These are phyloP conservation scores for Stagonosporopsis chrysanthemi DNA, from an alignment of 2,329 filamentous ascomycete species.

Conservation along the genomic window DNA sequence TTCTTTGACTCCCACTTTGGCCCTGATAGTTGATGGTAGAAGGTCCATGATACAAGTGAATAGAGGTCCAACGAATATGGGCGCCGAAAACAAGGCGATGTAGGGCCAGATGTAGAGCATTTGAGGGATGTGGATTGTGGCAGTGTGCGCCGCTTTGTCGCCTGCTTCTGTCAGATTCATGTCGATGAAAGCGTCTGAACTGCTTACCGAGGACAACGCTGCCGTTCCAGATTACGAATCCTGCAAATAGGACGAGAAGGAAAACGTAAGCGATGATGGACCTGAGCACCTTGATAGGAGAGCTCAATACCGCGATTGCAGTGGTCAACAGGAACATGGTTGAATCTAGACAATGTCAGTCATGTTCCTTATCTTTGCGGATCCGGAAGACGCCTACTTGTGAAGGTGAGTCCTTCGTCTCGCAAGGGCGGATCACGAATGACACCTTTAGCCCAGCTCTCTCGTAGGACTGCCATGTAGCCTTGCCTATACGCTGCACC, in stretches of 20 bases:
- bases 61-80: conserved; percentile 70
- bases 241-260: conserved; percentile 71
- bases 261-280: conserved; percentile 62
- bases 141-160: conserved; percentile 93
- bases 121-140: conserved; percentile 86
- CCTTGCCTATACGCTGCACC: background rate
- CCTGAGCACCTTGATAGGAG: conserved; percentile 50
- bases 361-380: no score
- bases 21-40: conserved; percentile 22
- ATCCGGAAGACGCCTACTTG: background rate
- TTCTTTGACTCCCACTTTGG: background rate
- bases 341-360: conserved; percentile 29
- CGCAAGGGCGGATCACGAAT: conserved; percentile 35
- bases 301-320: conserved; percentile 61
- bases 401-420: conserved; percentile 29
- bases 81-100: conserved; percentile 86
- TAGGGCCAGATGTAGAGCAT: conserved; percentile 97
- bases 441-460: conserved; percentile 33
- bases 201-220: conserved; percentile 85
- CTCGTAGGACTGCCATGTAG: conserved; percentile 12
- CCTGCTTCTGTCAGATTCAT: conserved; percentile 58
- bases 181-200: background rate
- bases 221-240: conserved; percentile 85
- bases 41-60: conserved; percentile 47
- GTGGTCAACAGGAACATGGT: conserved; percentile 64